A percentile compares a stretch with the other conserved stretches of the same genome.
phyloP scores from a whole-genome alignment of 805 yeast genomes.

The Sugiyamaella americana region DNA sequence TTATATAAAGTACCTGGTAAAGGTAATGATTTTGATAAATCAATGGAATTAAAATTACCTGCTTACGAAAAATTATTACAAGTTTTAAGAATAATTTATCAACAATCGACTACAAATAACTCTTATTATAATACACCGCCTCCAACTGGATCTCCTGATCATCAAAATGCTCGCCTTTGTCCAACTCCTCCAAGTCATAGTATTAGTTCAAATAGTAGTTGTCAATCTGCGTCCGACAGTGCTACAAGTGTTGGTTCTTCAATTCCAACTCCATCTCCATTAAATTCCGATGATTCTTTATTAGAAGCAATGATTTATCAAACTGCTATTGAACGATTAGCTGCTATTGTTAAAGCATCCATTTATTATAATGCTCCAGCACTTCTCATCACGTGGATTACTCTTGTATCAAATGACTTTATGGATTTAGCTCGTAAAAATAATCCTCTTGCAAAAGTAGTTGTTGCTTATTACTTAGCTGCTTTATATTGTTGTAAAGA shows the following conservation, averaged over 20 bases:
- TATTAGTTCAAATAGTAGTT: neutral
- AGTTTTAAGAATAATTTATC: neutral
- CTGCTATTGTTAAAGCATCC: constrained; percentile 1
- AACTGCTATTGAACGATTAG: constrained; percentile 4
- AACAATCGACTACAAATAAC: neutral
- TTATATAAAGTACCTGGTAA: constrained; percentile 1
- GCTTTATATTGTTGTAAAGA: constrained; percentile 9
- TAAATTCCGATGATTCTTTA: neutral
- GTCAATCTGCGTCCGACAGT: neutral
- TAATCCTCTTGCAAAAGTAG: constrained; percentile 12
- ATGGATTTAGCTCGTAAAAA: constrained; percentile 11
- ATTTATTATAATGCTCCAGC: constrained; percentile 1
- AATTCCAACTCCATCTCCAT: neutral
- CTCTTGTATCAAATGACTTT: constrained; percentile 14
- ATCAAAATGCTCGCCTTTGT: too few species aligned
- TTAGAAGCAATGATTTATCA: neutral
- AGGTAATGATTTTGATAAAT: neutral
- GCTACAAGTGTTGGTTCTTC: neutral
- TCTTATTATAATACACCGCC: neutral
- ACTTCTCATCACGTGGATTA: constrained; percentile 13
- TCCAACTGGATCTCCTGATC: neutral
- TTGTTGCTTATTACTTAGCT: constrained; percentile 15
- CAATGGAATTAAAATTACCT: constrained; percentile 3
- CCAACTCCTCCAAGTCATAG: neutral
- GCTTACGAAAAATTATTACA: constrained; percentile 1